A percentile compares a stretch with the other conserved stretches of the same genome.
Conservation (phyloP, 2,329 filamentous ascomycete species). For the Colletotrichum liriopes region DNA sequence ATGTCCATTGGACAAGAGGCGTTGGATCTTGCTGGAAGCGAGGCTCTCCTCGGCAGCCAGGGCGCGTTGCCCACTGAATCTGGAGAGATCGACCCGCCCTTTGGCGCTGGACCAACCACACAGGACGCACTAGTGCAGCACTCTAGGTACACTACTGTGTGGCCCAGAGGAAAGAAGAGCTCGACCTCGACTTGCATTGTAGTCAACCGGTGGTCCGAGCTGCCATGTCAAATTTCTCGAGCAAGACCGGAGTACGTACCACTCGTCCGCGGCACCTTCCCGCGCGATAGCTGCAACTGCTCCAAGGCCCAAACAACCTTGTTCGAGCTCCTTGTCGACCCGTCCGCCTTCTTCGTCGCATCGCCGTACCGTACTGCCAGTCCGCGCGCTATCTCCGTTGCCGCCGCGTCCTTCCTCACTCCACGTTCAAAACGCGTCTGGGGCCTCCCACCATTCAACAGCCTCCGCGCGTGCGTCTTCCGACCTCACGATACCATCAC, state of each 20-base stretch:
- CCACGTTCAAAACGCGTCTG: neutral
- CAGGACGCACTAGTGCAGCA: neutral
- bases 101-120: neutral
- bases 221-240: neutral
- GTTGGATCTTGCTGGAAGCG: neutral
- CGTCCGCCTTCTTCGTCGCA: neutral
- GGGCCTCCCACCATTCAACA: neutral
- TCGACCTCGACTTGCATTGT: neutral
- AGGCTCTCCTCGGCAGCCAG: neutral
- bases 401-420: neutral
- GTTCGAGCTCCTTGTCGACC: neutral
- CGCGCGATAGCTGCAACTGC: conserved; percentile 5
- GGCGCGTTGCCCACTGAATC: neutral
- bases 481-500: neutral
- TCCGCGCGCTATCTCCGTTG: no score
- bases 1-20: neutral
- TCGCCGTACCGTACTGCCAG: neutral
- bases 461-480: neutral
- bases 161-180: neutral
- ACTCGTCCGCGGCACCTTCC: neutral
- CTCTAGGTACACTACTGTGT: neutral
- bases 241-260: neutral
- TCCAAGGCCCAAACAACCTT: neutral
- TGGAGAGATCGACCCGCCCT: neutral
- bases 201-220: neutral